Evolutionary conservation across 2,329 filamentous ascomycete species (phyloP).

Genomic region (Biscogniauxia sp.): DNA sequence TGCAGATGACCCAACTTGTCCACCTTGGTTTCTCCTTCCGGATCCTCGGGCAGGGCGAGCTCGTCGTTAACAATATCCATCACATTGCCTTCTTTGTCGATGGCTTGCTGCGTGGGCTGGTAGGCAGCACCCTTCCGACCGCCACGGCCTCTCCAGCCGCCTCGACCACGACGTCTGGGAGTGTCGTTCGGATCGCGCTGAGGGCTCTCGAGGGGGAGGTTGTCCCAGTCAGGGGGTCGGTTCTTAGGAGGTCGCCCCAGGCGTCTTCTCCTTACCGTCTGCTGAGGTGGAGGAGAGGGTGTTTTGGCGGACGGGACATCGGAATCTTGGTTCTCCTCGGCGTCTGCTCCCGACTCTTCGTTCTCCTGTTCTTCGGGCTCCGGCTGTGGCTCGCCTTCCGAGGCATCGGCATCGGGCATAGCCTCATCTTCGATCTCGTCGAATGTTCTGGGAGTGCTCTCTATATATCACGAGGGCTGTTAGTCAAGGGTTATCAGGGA

Average conservation of each 20-base stretch:
- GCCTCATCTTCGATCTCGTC: conserved; percentile 49
- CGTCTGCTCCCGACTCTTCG: conserved; percentile 35
- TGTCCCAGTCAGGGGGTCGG: conserved; percentile 75
- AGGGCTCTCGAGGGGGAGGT: conserved; percentile 52
- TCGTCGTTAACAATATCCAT: conserved; percentile 91
- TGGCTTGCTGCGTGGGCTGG: conserved; percentile 77
- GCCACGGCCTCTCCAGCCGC: conserved; percentile 68
- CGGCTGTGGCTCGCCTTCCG: conserved; percentile 27
- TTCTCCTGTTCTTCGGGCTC: conserved; percentile 39
- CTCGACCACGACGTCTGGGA: conserved; percentile 63
- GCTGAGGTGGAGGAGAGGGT: conserved; percentile 55
- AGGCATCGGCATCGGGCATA: conserved; percentile 48
- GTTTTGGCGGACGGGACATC: conserved; percentile 46
- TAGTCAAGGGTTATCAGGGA: not conserved
- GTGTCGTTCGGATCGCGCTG: conserved; percentile 53
- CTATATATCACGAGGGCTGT: conserved; percentile 28
- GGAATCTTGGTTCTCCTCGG: conserved; percentile 33
- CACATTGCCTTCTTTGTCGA: conserved; percentile 91
- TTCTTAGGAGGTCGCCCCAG: conserved; percentile 87
- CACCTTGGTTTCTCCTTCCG: conserved; percentile 89
- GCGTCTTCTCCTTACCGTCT: conserved; percentile 70
- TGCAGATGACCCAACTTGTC: conserved; percentile 82
- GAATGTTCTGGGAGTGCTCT: conserved; percentile 47
- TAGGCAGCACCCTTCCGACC: conserved; percentile 67
- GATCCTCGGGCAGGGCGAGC: conserved; percentile 80